Evolutionary conservation across 2,329 filamentous ascomycete species (phyloP), one percentile per base, ranked within the genome.

Genomic region (Exophiala oligosperma): DNA sequence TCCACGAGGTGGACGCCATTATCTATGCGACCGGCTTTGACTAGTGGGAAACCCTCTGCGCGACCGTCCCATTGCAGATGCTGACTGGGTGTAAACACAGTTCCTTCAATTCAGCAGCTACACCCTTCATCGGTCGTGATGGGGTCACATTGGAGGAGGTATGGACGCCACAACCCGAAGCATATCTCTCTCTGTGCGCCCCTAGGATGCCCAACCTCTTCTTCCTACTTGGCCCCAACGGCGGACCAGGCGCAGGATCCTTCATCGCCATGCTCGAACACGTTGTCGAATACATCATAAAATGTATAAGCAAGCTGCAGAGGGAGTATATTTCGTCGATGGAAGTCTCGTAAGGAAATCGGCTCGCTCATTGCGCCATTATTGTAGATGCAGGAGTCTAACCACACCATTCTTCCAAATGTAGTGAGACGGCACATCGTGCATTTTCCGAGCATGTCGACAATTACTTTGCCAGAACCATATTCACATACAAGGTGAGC

Each of bases 21-120:
- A 84, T 90, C 64, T 90, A 86, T 65, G 84, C 86, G 1, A 91
- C 88, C 0, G 88, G 88, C 1, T 58, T 56, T 29, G 57, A 59
- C 28, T 73, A 70, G n/a, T 68, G 67, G 3, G 72, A 67, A 29
- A 66, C 64, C 5, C 70, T 71, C 1, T 65, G 68, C 2, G 71
- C 73, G 46, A 60, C 17, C 38, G 4, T 41, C 38, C 38, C 4
- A 11, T 47, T 35, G 40, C 29, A n/a, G 2, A 21, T 48, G 24
- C 23, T 37, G 37, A 49, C 29, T 21, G 17, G 14, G 24, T 21
- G 3, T 23, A 17, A 47, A 32, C 3, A 49, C 38, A 54, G 54
- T n/a, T 57, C 53, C 24, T 53, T n/a, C 4, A 60, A 49, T 28
- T 28, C 26, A 26, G 41, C 21, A 17, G 29, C 26, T 23, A 51